Evolutionary conservation across 2,329 filamentous ascomycete genomes (phyloP), one percentile per base, ranked within the genome.

Genomic region (Bipolaris cookei): DNA sequence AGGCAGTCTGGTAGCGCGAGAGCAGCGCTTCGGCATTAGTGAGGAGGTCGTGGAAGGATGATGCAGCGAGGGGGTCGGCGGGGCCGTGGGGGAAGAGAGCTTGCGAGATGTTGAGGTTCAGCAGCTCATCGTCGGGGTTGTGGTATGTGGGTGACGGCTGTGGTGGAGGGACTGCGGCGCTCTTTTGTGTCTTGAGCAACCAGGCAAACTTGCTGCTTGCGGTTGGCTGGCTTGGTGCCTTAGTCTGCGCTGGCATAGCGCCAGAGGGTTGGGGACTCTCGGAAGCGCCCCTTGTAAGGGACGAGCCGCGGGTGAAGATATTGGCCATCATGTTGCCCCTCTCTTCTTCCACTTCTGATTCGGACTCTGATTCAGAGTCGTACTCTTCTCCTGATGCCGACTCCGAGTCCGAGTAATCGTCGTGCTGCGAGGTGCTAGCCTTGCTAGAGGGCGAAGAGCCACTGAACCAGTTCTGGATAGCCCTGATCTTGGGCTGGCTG

Each of bases 11-110:
- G 67, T 86, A 81, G 28, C 81, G 79, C 51, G 78, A 74, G 43
- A 88, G 76, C 1, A 86, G 74, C n/a, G 74, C 75, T 64, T 84
- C 83, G 43, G 85, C 85, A 63, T 84, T 84, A 25, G 79, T 75
- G 41, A 84, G 81, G 11, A 88, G 79, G 53, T 82, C 80, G 66
- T 86, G 81, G 74, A 86, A 83, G 1, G 83, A 81, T 39, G 82
- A 80, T 4, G 84, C 82, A 2, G 79, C 79, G 16, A 81, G 76
- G 2, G 82, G 77, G 59, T 83, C 78, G 13, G 78, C 72, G 0
- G 79, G 77, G 2, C 81, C 81, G 34, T 81, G 73, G 5, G 84
- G 83, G 62, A 85, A 86, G 38, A 88, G 79, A 5, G 82, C 76
- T 25, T 79, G 77, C 34, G 77, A 75, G 62, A 87, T 81, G 69